phyloP scores from a whole-genome alignment of 129 eudicot species.

The Deinandra increscens region DNA sequence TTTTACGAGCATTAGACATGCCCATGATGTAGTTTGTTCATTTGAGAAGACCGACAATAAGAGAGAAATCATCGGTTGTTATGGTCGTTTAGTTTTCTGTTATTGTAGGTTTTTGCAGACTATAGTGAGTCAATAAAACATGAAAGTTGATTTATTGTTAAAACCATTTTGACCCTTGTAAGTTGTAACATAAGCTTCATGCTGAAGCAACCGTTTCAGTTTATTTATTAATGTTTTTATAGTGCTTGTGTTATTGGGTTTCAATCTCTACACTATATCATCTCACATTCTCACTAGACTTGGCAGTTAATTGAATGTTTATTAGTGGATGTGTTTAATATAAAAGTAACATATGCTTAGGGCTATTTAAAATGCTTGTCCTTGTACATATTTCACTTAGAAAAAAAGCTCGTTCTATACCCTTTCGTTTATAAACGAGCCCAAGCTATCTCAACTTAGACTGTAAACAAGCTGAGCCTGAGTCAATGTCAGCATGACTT shows the following conservation, averaged over 20 bases:
- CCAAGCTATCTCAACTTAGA: too few species aligned
- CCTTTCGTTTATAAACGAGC: too few species aligned
- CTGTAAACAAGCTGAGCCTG: too few species aligned
- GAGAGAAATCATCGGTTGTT: constrained; percentile 12
- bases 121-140: neutral
- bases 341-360: too few species aligned
- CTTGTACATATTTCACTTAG: too few species aligned
- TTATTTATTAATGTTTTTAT: neutral
- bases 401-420: too few species aligned
- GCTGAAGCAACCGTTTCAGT: neutral
- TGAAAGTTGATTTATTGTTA: constrained; percentile 2
- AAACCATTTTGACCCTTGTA: neutral
- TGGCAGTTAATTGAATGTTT: too few species aligned
- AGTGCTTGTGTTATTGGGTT: neutral
- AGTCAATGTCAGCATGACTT: too few species aligned
- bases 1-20: constrained; percentile 70
- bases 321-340: too few species aligned
- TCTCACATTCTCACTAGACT: too few species aligned
- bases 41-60: neutral
- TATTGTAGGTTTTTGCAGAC: neutral
- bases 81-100: neutral
- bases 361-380: too few species aligned
- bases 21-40: constrained; percentile 49
- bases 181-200: neutral
- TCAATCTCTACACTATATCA: too few species aligned